A percentile compares a stretch with the other conserved stretches of the same genome.
Conservation (phyloP, 495 filamentous ascomycete genomes). For the Penicillium ochrochloron region DNA sequence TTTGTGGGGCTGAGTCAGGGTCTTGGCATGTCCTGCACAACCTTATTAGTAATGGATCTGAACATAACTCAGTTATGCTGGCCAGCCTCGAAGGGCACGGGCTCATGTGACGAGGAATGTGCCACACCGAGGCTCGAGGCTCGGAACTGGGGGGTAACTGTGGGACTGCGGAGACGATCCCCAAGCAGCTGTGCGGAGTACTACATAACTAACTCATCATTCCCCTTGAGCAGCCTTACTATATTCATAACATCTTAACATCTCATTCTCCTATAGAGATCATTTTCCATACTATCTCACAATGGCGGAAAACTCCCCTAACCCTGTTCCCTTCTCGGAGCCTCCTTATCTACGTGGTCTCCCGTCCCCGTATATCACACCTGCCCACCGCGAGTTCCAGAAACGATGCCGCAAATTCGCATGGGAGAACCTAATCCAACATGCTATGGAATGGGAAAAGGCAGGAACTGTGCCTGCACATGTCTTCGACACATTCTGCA, state of each 20-base stretch:
- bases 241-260: not conserved
- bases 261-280: not conserved
- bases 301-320: slow-evolving; percentile 42
- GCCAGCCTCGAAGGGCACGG: not conserved
- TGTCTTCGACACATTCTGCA: slow-evolving; percentile 64
- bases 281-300: slow-evolving; percentile 4
- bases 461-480: slow-evolving; percentile 62
- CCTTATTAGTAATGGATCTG: not conserved
- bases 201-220: slow-evolving; percentile 6
- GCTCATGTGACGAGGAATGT: slow-evolving; percentile 15
- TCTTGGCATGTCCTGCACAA: slow-evolving; percentile 3
- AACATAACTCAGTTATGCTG: not conserved
- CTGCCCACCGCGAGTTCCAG: slow-evolving; percentile 66
- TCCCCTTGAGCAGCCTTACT: not conserved
- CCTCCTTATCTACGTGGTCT: slow-evolving; percentile 72
- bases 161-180: slow-evolving; percentile 25
- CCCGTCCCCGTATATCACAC: slow-evolving; percentile 70
- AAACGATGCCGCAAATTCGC: slow-evolving; percentile 68
- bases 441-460: slow-evolving; percentile 70
- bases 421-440: slow-evolving; percentile 58
- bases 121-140: slow-evolving; percentile 31
- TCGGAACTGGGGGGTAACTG: not conserved
- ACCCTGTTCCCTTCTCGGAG: slow-evolving; percentile 70
- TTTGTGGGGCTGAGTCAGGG: not conserved
- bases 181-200: slow-evolving; percentile 5